phyloP scores from a whole-genome alignment of 179 eudicot species.

The Silene noctiflora region DNA sequence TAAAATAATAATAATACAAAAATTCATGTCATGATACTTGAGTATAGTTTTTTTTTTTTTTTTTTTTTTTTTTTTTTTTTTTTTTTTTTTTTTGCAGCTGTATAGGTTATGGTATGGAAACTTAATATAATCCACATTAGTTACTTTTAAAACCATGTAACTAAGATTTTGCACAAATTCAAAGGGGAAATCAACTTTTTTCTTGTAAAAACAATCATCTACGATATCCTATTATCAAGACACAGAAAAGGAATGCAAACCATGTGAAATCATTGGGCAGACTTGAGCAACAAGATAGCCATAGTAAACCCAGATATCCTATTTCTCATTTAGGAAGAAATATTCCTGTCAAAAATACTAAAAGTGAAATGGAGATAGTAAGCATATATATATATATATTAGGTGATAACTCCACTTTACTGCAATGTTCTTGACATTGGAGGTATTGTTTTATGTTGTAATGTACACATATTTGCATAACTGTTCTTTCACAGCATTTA shows the following conservation, averaged over 20 bases:
- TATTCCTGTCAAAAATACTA: background rate
- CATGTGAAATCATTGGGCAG: background rate
- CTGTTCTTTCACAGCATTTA: too few relatives aligned
- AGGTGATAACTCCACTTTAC: slow-evolving; percentile 2
- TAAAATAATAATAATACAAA: background rate
- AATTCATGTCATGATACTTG: background rate
- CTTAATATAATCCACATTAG: background rate
- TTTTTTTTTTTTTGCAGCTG: background rate
- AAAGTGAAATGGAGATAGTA: background rate
- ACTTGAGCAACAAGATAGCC: background rate
- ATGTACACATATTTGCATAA: background rate
- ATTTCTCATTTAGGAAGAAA: background rate
- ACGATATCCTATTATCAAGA: too few relatives aligned
- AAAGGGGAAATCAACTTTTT: background rate
- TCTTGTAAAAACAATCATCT: background rate
- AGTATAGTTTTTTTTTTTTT: background rate
- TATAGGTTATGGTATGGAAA: background rate
- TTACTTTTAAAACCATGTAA: background rate
- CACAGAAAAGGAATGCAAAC: background rate
- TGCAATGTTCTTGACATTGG: background rate
- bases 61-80: background rate
- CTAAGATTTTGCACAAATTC: background rate
- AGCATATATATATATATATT: background rate
- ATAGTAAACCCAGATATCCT: background rate
- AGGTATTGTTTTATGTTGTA: background rate